These are phyloP conservation scores for Zymoseptoria brevis DNA, from an alignment of 2,329 filamentous ascomycete species.

Conservation along the genomic window DNA sequence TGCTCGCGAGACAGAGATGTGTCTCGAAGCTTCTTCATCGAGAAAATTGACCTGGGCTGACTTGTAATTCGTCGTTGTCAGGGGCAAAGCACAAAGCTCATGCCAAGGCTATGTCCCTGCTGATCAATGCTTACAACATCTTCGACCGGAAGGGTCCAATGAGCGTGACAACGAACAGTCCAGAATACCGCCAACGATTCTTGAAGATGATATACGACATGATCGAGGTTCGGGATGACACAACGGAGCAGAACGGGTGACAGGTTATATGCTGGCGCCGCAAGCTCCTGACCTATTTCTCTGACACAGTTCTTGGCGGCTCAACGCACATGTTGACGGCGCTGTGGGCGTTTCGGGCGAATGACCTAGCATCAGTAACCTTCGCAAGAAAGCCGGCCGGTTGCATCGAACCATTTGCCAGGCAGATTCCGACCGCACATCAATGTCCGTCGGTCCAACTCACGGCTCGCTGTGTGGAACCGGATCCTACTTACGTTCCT, in stretches of 20 bases:
- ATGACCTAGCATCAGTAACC: background rate
- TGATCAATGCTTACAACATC: constrained; percentile 49
- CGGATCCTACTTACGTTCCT: no score
- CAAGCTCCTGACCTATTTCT: background rate
- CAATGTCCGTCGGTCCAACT: no score
- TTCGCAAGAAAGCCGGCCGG: background rate
- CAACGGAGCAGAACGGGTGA: background rate
- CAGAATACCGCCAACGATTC: constrained; percentile 57
- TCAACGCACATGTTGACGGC: background rate
- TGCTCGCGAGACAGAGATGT: no score
- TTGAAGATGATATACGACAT: constrained; percentile 44
- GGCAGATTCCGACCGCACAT: no score
- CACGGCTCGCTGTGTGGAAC: no score
- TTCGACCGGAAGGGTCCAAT: constrained; percentile 60
- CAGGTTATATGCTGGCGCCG: background rate
- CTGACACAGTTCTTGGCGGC: background rate
- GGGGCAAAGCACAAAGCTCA: constrained; percentile 67
- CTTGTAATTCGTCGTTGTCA: no score
- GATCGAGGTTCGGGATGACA: constrained; percentile 26
- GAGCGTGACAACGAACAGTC: constrained; percentile 63
- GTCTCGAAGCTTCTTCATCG: no score
- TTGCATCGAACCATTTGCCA: no score
- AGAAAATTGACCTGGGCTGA: no score
- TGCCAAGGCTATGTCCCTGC: constrained; percentile 56
- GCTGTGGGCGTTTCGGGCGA: background rate